phyloP scores from a whole-genome alignment of 441 rosid genomes.

The Euphorbia schlechtendalii region DNA sequence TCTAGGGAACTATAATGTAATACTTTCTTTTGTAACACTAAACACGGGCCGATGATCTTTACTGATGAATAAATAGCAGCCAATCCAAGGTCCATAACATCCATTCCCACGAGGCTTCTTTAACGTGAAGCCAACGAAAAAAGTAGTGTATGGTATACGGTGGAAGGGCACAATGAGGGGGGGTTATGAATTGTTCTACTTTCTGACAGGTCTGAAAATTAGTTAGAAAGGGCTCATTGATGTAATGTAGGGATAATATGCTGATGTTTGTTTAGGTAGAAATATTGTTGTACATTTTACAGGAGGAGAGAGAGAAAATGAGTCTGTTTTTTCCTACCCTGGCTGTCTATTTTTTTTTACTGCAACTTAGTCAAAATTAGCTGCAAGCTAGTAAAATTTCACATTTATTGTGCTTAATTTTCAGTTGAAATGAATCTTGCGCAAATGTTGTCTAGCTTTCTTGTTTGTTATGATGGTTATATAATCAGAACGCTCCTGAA shows the following conservation, averaged over 20 bases:
- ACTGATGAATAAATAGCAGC: conserved; percentile 16
- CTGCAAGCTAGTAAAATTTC: too few relatives aligned
- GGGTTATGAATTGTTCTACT: too few relatives aligned
- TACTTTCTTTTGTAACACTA: conserved; percentile 25
- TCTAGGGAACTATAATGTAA: conserved; percentile 25
- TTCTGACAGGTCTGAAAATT: conserved; percentile 8
- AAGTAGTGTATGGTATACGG: too few relatives aligned
- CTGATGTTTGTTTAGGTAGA: conserved; percentile 9
- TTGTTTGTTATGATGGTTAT: too few relatives aligned
- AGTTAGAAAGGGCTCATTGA: conserved; percentile 10
- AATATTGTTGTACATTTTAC: conserved; percentile 14
- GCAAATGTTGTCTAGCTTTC: neutral
- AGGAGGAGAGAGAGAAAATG: conserved; percentile 19
- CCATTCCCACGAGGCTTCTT: too few relatives aligned
- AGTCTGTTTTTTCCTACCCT: too few relatives aligned
- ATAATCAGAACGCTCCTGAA: too few relatives aligned
- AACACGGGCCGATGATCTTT: conserved; percentile 15
- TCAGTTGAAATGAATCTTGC: neutral
- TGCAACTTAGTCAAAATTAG: too few relatives aligned
- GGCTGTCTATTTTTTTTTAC: too few relatives aligned
- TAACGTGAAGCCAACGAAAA: too few relatives aligned
- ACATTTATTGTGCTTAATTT: neutral
- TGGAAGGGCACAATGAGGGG: too few relatives aligned
- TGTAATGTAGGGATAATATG: conserved; percentile 1
- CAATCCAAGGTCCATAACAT: conserved; percentile 18